Evolutionary conservation across 2,329 filamentous ascomycete species (phyloP), one percentile per base, ranked within the genome.

Genomic region (Mariannaea elegans): DNA sequence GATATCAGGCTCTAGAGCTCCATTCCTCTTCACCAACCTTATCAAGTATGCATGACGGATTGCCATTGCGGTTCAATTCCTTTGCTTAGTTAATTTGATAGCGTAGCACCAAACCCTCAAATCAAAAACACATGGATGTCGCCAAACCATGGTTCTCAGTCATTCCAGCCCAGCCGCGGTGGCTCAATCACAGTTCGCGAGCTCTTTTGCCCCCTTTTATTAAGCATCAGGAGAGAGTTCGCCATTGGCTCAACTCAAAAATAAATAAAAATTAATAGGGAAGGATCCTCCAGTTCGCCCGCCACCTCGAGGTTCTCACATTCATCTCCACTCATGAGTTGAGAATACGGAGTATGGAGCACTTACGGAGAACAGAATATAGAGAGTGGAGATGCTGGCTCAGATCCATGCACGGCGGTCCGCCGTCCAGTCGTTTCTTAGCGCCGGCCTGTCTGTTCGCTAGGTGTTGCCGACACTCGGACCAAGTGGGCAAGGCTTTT

Each of bases 331-430:
- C 54, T 29, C 23, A 34, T n/a, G n/a, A n/a, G n/a, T n/a, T n/a
- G n/a, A n/a, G n/a, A n/a, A n/a, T n/a, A n/a, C n/a, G n/a, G n/a
- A n/a, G n/a, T n/a, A 38, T 18, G 50, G 39, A 41, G 16, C 21
- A 19, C 36, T 36, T 13, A 31, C 23, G 49, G 32, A 36, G 29
- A 49, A 36, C 29, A 14, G 24, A 29, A 45, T 55, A n/a, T 45
- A 39, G 42, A 32, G 41, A 36, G 16, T 21, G 49, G 46, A 31
- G 51, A 41, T 48, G 51, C 7, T 47, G 34, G 38, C 19, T 49
- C 60, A 34, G 21, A 31, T 31, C 7, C 53, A n/a, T 45, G 42
- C 42, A 69, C 55, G 62, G 62, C 66, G 66, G 54, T 67, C 66
- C 66, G 66, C 53, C 29, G 36, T 10, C 48, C 48, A 31, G 32